phyloP scores from a whole-genome alignment of 2,329 filamentous ascomycete species.

The Lachnellula cervina region DNA sequence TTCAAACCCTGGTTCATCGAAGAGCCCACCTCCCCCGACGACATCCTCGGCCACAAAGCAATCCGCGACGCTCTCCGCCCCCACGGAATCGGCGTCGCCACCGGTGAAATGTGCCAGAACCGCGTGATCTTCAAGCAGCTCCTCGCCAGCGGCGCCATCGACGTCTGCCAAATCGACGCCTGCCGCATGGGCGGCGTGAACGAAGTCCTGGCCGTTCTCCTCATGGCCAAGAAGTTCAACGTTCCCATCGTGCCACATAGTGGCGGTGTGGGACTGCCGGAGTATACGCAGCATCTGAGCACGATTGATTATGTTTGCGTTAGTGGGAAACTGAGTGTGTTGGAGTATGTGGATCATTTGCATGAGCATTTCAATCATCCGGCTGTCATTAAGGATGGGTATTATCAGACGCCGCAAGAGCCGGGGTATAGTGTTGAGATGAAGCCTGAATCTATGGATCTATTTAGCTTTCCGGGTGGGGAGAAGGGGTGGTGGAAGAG shows the following conservation, averaged over 20 bases:
- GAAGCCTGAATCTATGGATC: slow-evolving; percentile 82
- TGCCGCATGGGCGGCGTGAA: slow-evolving; percentile 88
- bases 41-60: slow-evolving; percentile 82
- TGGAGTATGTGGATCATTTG: slow-evolving; percentile 90
- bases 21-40: slow-evolving; percentile 86
- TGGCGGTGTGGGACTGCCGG: slow-evolving; percentile 82
- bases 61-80: slow-evolving; percentile 75
- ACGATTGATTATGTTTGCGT: slow-evolving; percentile 92
- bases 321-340: slow-evolving; percentile 70
- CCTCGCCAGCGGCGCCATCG: slow-evolving; percentile 72
- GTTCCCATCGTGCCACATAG: slow-evolving; percentile 86
- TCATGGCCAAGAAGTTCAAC: slow-evolving; percentile 68
- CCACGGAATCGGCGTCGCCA: slow-evolving; percentile 76
- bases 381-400: slow-evolving; percentile 73
- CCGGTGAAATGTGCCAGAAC: slow-evolving; percentile 95
- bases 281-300: slow-evolving; percentile 89
- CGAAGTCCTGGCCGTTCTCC: slow-evolving; percentile 83
- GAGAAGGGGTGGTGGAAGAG: slow-evolving; percentile 80
- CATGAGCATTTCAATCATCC: slow-evolving; percentile 92
- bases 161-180: slow-evolving; percentile 85
- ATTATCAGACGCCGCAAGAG: slow-evolving; percentile 79
- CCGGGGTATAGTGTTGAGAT: slow-evolving; percentile 92
- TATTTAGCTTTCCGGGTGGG: slow-evolving; percentile 70
- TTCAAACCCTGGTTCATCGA: slow-evolving; percentile 95
- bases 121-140: slow-evolving; percentile 92